Percentiles rank a stretch among this genome's conserved stretches.
Conservation (phyloP, 176 grass and related monocot genomes). For the Phyllostachys edulis region DNA sequence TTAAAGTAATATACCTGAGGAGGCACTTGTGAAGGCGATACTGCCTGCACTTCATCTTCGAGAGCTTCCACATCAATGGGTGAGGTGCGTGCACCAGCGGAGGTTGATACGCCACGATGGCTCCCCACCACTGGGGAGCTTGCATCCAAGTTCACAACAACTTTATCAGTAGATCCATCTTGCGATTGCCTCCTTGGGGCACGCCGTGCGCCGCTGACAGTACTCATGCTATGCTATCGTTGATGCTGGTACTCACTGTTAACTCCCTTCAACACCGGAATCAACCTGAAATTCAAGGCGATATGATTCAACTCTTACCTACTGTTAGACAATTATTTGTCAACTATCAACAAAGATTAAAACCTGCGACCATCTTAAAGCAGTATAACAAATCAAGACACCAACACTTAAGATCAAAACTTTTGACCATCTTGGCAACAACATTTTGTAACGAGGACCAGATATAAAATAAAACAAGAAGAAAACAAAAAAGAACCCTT, state of each 20-base stretch:
- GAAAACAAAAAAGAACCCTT: background rate
- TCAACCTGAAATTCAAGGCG: conserved; percentile 31
- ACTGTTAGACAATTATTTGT: background rate
- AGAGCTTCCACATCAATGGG: conserved; percentile 55
- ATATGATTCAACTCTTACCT: background rate
- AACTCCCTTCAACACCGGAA: background rate
- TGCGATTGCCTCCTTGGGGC: conserved; percentile 21
- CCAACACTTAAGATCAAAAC: background rate
- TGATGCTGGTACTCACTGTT: conserved; percentile 6
- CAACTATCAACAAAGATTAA: too few species aligned
- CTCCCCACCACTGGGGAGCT: conserved; percentile 9
- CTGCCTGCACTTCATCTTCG: conserved; percentile 44
- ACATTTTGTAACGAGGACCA: background rate
- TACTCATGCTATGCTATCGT: conserved; percentile 40
- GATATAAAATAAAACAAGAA: background rate
- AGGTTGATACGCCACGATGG: background rate
- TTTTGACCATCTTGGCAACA: background rate
- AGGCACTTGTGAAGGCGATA: conserved; percentile 45
- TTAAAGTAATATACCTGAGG: conserved; percentile 9
- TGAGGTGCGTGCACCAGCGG: conserved; percentile 6
- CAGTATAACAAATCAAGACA: too few species aligned
- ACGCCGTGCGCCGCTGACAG: conserved; percentile 2
- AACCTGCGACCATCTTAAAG: too few species aligned
- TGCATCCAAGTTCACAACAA: conserved; percentile 32
- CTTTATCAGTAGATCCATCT: conserved; percentile 37